These are phyloP conservation scores for Epichloe gansuensis DNA, from an alignment of 2,329 filamentous ascomycete species.

Conservation along the genomic window DNA sequence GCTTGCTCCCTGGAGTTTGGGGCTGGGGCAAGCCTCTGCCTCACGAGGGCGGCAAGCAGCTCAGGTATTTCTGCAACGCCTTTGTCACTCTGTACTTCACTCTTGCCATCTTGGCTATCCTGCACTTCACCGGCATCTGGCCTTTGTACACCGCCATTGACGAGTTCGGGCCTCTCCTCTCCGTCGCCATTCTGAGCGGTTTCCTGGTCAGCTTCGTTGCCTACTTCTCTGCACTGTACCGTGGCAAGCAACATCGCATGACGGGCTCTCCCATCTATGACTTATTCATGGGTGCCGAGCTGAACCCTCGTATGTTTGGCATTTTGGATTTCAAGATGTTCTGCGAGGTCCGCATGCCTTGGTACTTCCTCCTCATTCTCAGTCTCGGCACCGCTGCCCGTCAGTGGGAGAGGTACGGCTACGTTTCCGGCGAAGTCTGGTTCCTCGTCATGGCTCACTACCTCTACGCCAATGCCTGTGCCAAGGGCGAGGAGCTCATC, in stretches of 20 bases:
- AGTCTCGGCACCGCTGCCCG: constrained; percentile 63
- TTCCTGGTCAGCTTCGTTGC: constrained; percentile 72
- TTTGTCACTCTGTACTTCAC: constrained; percentile 80
- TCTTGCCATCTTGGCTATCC: constrained; percentile 51
- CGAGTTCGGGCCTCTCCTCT: constrained; percentile 87
- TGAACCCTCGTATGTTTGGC: constrained; percentile 77
- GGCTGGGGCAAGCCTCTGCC: constrained; percentile 78
- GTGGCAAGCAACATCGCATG: constrained; percentile 84
- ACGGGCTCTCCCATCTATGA: constrained; percentile 70
- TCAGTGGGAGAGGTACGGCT: constrained; percentile 76
- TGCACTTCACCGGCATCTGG: constrained; percentile 79
- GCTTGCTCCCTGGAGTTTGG: constrained; percentile 75
- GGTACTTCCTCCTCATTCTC: constrained; percentile 77
- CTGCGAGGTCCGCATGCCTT: constrained; percentile 82
- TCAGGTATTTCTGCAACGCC: constrained; percentile 90
- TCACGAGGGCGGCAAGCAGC: constrained; percentile 70
- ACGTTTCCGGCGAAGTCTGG: constrained; percentile 70
- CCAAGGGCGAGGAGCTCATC: constrained; percentile 85
- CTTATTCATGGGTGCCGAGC: constrained; percentile 82
- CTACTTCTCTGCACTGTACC: constrained; percentile 70
- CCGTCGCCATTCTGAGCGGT: constrained; percentile 82
- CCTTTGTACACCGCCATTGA: constrained; percentile 85
- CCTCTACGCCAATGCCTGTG: constrained; percentile 83
- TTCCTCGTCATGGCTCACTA: constrained; percentile 85
- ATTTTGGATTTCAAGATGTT: constrained; percentile 92